Evolutionary conservation across 1,284 basidiomycete genomes (phyloP), one percentile per base, ranked within the genome.

Genomic region (Phlebopus sp.): DNA sequence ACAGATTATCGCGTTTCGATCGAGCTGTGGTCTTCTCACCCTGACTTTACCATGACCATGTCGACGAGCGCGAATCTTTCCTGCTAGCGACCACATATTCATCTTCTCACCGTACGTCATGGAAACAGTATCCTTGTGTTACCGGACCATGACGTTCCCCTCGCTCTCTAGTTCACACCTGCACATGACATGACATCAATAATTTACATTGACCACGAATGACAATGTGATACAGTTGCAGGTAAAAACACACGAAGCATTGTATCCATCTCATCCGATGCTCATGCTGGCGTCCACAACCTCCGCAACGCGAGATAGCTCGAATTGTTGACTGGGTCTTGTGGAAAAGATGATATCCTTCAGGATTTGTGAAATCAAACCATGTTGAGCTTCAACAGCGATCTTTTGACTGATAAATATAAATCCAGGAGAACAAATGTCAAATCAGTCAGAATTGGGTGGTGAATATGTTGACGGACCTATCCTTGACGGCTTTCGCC

Each of bases 361-460:
- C 60, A 97, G 75, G 4, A 93, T 82, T 66, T 95, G 92, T 0
- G 91, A 76, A 50, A 95, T 89, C 48, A 97, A 79, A 1, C 92
- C 94, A 59, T 97, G 93, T 59, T 95, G 90, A 0, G 89, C 90
- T 63, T 97, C 93, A 8, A 83, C 77, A 0, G 92, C 83, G 46
- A 97, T 88, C 59, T 90, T 92, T 29, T 79, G 82, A 59, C 92
- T 95, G 58, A 42, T 27, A 45, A 39, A 27, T 18, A 43, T 46
- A 39, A n/a, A 9, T 38, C 52, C 27, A 41, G 36, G 19, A 34
- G n/a, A 23, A 37, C 8, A 5, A 27, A 27, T n/a, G n/a, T 10
- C 52, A 21, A 47, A 27, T 18, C 5, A 8, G 17, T 10, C 14
- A 8, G 6, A 13, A 0, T 15, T 14, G 6, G 42, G 25, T 41